A percentile compares a stretch with the other conserved stretches of the same genome.
Evolutionary conservation across 441 rosid genomes (phyloP).

Genomic region (Breynia disticha): DNA sequence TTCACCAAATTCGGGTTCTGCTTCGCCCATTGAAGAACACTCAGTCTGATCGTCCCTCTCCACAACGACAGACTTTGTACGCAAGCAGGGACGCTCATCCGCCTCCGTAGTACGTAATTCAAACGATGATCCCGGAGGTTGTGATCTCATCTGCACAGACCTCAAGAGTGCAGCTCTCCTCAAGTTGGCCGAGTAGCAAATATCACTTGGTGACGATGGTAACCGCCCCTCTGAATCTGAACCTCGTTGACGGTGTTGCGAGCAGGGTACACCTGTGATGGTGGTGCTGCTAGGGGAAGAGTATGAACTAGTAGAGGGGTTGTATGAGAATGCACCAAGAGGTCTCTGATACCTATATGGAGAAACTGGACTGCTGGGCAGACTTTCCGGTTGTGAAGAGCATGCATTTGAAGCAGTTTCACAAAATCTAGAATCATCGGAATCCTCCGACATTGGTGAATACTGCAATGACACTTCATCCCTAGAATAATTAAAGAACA

Average conservation of each 20-base stretch:
- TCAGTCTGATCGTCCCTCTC: conserved; percentile 51
- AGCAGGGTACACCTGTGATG: conserved; percentile 17
- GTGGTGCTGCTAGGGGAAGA: conserved; percentile 28
- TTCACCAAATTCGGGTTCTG: conserved; percentile 30
- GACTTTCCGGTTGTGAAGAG: conserved; percentile 60
- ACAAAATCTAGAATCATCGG: conserved; percentile 56
- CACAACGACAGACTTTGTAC: conserved; percentile 49
- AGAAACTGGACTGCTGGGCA: conserved; percentile 80
- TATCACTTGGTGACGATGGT: conserved; percentile 95
- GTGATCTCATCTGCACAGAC: conserved; percentile 89
- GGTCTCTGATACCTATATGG: conserved; percentile 63
- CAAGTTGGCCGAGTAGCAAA: conserved; percentile 88
- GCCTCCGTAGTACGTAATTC: conserved; percentile 41
- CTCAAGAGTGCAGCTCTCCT: conserved; percentile 84
- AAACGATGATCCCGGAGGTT: conserved; percentile 42
- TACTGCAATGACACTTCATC: conserved; percentile 78
- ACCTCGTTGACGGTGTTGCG: conserved; percentile 62
- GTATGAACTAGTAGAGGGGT: conserved; percentile 26
- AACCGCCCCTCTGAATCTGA: conserved; percentile 88
- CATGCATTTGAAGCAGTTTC: conserved; percentile 41
- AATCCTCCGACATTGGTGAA: conserved; percentile 98
- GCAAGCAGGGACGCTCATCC: conserved; percentile 55
- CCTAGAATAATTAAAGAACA: conserved; percentile 30
- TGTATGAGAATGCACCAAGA: conserved; percentile 30
- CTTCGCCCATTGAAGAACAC: conserved; percentile 31